Percentiles rank a stretch among this genome's conserved stretches.
Evolutionary conservation across 208 protist genomes (phyloP).

Genomic region (Leishmania braziliensis): DNA sequence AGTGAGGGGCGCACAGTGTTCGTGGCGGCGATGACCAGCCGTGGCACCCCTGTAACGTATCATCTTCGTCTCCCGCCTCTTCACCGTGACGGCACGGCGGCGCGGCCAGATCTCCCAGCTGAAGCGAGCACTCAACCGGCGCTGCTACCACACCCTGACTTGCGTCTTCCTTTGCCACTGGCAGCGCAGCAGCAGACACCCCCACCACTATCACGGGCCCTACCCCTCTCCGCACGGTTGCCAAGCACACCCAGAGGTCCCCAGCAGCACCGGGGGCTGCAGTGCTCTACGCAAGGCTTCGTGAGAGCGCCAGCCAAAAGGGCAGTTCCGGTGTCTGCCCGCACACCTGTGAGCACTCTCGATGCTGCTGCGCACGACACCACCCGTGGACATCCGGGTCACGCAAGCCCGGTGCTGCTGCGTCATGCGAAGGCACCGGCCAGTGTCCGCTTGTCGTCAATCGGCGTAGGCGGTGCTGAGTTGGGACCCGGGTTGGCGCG

Average conservation of each 20-base stretch:
- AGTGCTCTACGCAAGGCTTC: neutral
- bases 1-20: slow-evolving; percentile 11
- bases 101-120: neutral
- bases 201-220: neutral
- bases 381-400: neutral
- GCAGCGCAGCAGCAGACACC: neutral
- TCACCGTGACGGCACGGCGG: neutral
- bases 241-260: neutral
- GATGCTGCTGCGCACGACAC: neutral
- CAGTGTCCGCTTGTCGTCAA: slow-evolving; percentile 1
- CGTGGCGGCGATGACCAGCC: slow-evolving; percentile 20
- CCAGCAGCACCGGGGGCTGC: neutral
- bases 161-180: neutral
- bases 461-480: neutral
- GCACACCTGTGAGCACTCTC: slow-evolving; percentile 20
- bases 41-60: slow-evolving; percentile 26
- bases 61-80: slow-evolving; percentile 23
- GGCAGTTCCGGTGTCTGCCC: neutral
- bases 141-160: neutral
- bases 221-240: neutral
- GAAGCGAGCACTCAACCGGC: neutral
- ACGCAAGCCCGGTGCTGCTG: slow-evolving; percentile 7
- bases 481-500: neutral
- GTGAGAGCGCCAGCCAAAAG: neutral
- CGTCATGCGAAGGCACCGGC: neutral